Base-by-base conservation (phyloP, 2,329 filamentous ascomycete genomes). In the Colletotrichum chlorophyti region DNA sequence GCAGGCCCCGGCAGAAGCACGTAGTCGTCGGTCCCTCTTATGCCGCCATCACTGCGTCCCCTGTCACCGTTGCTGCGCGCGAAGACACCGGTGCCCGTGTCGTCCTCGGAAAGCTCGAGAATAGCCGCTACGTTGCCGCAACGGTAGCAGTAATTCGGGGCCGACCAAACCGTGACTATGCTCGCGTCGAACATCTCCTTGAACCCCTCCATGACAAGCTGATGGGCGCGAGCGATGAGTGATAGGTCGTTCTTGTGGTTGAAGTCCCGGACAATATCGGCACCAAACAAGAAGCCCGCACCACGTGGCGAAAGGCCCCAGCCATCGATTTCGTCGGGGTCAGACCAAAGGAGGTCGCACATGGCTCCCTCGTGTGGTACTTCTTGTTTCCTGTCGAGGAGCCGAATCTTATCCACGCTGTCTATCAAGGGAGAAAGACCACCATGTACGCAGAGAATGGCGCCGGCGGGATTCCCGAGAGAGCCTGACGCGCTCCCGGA, bases 171-270 rank as follows among this genome's bases (percentile, higher is more conserved):
- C 0, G 95, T 99, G 37, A 98, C 95, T 63, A 99, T 97, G 43
- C 88, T 91, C 12, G 88, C 90, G 70, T 97, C 92, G 69, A 98
- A 99, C 93, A 98, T 98, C 73, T 98, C 95, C 77, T 98, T 98
- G 75, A 97, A 99, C 0, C 95, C 95, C 73, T 99, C 95, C 95
- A 98, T 99, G 64, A 99, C 95, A 19, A 99, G 86, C 74, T 99
- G 95, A 71, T 99, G 95, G 1, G 95, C 95, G 53, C 95, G 87
- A 15, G 94, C 95, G 64, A 99, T 95, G 49, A 99, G 83, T 19
- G 89, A 92, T 24, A 99, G 83, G 69, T 97, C 91, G 72, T 99
- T 99, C 57, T 88, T 86, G 74, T 97, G 89, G 76, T 98, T 99
- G 79, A 99, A 99, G 64, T 88, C 87, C 68, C 95, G 96, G 68